Evolutionary conservation across 257 asterid species (phyloP), one percentile per base, ranked within the genome.

Genomic region (Ajuga chamaepitys): DNA sequence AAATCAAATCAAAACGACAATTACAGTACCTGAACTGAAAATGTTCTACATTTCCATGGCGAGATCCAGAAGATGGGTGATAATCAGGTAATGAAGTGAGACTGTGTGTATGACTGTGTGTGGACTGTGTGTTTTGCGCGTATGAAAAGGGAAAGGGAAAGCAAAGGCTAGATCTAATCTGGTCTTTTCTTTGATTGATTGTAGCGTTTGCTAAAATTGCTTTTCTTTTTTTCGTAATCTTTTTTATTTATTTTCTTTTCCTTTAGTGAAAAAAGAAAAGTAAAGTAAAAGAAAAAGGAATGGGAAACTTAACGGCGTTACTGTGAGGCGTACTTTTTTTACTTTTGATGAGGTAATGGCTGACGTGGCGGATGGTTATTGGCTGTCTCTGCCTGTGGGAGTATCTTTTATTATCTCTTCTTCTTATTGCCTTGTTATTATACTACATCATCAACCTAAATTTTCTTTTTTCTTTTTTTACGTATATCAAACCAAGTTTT

Each of bases 91-190:
- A 46, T 14, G 44, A 42, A 68, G 60, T 42, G 68, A 62, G 35
- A 58, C 52, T 38, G 48, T 48, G 58, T 30, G 75, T 41, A 37
- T 25, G 74, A 42, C 66, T 34, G 75, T 32, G 68, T 16, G 73
- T 24, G 14, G 35, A 59, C 25, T 62, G 74, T 38, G 69, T 46
- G 77, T 65, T 13, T 50, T 63, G 13, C 35, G 76, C 37, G 65
- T 62, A 34, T 64, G 82, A 65, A 68, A n/a, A 60, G 72, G 70
- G 65, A 65, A 58, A 55, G 58, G 14, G 48, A 71, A 59, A 60
- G 79, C 67, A 64, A 77, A 21, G 62, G 78, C 73, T 75, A 81
- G 86, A 77, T 81, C 86, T 77, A 71, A 80, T 62, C 78, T 56
- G 77, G 74, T 63, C 69, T 64, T 44, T 72, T 72, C 69, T 53